Conservation (phyloP, 495 filamentous ascomycete genomes). For the Tuber indicum region DNA sequence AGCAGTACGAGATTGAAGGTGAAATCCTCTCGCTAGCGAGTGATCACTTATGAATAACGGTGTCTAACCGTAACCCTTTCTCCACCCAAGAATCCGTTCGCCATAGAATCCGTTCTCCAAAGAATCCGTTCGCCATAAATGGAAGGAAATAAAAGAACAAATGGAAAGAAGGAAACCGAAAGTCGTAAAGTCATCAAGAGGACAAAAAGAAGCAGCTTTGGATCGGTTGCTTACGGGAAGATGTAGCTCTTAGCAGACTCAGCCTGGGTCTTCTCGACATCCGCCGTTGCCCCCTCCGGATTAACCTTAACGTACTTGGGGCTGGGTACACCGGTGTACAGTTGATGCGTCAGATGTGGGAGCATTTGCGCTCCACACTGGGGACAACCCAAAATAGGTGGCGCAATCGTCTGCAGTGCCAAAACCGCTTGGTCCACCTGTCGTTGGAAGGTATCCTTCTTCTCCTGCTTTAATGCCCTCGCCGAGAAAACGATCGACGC, state of each 20-base stretch:
- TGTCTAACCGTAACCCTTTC: background rate
- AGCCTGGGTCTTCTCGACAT: background rate
- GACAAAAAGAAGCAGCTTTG: background rate
- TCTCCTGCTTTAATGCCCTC: background rate
- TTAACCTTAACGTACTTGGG: background rate
- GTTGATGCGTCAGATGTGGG: background rate
- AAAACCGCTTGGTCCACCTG: background rate
- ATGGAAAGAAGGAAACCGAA: background rate
- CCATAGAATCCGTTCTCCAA: background rate
- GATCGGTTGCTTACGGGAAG: background rate
- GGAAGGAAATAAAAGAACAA: background rate
- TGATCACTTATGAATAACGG: background rate
- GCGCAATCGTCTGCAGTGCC: background rate
- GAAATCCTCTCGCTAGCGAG: background rate
- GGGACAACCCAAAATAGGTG: background rate
- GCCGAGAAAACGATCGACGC: background rate
- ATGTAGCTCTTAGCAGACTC: background rate
- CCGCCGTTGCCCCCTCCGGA: background rate
- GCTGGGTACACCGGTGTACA: background rate
- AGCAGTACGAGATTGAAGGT: background rate
- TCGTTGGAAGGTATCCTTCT: background rate
- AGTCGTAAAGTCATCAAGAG: background rate
- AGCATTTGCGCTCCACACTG: constrained; percentile 1
- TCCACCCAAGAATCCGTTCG: background rate
- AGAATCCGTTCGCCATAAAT: background rate